phyloP scores from a whole-genome alignment of 1,139 yeast species.

The Diutina mesorugosa region DNA sequence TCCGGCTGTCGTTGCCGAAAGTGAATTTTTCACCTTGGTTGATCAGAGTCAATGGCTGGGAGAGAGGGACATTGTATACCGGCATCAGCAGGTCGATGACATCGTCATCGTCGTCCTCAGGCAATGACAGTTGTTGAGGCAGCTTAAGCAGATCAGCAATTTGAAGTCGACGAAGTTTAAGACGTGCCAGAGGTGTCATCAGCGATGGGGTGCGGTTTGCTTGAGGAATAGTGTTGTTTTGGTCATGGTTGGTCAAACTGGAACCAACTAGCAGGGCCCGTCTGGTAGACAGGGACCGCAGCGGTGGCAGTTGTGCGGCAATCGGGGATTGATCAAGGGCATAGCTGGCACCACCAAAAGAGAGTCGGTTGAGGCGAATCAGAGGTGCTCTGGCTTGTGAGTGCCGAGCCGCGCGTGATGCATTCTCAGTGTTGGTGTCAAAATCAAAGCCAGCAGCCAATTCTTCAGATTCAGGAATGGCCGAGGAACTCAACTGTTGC shows the following conservation, averaged over 20 bases:
- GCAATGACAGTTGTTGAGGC: not conserved
- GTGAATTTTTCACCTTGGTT: constrained; percentile 1
- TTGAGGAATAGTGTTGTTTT: not conserved
- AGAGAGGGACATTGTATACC: not conserved
- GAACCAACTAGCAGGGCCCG: not conserved
- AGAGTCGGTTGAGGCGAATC: not conserved
- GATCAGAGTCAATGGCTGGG: constrained; percentile 1
- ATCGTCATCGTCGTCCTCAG: constrained; percentile 1
- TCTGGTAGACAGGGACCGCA: not conserved
- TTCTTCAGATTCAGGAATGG: not conserved
- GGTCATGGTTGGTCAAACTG: not conserved
- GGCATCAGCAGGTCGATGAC: not conserved
- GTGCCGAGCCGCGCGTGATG: not conserved
- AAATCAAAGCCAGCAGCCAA: not conserved
- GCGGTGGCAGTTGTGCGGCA: not conserved
- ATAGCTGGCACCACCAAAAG: not conserved
- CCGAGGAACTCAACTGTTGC: not conserved
- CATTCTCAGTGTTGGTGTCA: not conserved
- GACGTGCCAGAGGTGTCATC: constrained; percentile 1
- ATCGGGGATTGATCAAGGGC: not conserved
- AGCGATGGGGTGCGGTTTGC: not conserved
- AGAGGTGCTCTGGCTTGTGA: not conserved
- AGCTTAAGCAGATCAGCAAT: not conserved
- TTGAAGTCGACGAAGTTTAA: not conserved
- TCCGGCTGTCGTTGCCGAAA: not conserved